A percentile compares a stretch with the other conserved stretches of the same genome.
Conservation (phyloP, 495 filamentous ascomycete genomes). For the Penicillium ucsense region DNA sequence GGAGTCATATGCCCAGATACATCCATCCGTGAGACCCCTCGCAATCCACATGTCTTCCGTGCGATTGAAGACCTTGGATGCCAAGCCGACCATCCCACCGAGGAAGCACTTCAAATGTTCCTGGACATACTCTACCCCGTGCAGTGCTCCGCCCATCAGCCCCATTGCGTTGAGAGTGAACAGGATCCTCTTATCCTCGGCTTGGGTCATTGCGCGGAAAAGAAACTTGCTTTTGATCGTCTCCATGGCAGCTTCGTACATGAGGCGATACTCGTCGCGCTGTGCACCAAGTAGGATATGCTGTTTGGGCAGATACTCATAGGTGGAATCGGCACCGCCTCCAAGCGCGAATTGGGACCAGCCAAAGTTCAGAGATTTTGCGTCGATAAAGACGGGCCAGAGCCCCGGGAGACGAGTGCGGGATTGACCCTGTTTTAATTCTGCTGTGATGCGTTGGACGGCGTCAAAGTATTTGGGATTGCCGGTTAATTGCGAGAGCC, state of each 20-base stretch:
- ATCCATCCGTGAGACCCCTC: slow-evolving; percentile 46
- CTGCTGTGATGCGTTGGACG: slow-evolving; percentile 75
- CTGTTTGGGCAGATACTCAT: slow-evolving; percentile 94
- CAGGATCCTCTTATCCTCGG: slow-evolving; percentile 59
- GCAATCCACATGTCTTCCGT: slow-evolving; percentile 45
- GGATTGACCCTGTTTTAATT: slow-evolving; percentile 63
- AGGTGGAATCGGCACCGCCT: slow-evolving; percentile 82
- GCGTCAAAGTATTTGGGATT: slow-evolving; percentile 89
- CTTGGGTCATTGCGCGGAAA: slow-evolving; percentile 71
- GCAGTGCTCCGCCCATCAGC: slow-evolving; percentile 8
- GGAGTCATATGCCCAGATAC: slow-evolving; percentile 49
- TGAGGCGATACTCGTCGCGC: slow-evolving; percentile 62
- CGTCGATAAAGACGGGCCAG: slow-evolving; percentile 74
- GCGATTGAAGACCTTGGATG: slow-evolving; percentile 48
- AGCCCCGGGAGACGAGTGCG: slow-evolving; percentile 65
- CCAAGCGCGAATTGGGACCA: slow-evolving; percentile 63
- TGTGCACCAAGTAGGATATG: slow-evolving; percentile 68
- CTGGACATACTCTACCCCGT: slow-evolving; percentile 26
- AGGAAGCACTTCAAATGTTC: slow-evolving; percentile 56
- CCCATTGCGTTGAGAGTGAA: slow-evolving; percentile 51
- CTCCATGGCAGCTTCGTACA: slow-evolving; percentile 67
- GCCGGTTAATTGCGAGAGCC: slow-evolving; percentile 79
- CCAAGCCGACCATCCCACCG: slow-evolving; percentile 53
- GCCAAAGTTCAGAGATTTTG: slow-evolving; percentile 35
- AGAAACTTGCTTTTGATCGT: slow-evolving; percentile 68